Percentiles rank a stretch among this genome's conserved stretches.
Evolutionary conservation across 139 green algal genomes (phyloP).

Genomic region (Tetraselmis chui): DNA sequence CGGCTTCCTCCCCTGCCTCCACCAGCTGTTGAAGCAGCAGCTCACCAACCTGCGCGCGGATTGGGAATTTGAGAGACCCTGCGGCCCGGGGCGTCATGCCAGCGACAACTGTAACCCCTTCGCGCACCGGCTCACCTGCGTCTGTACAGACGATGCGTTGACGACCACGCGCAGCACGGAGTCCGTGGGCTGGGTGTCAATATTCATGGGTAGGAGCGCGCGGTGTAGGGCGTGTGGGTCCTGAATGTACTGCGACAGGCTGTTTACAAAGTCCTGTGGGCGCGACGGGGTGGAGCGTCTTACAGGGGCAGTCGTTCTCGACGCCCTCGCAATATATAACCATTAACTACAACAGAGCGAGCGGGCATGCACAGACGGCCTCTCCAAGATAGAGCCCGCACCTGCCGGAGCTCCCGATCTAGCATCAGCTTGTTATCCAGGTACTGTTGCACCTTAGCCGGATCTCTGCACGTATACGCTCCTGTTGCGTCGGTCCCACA

Average conservation of each 20-base stretch:
- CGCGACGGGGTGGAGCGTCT: no score
- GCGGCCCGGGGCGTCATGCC: no score
- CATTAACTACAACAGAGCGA: no score
- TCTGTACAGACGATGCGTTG: conserved; percentile 24
- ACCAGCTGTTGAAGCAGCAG: conserved; percentile 20
- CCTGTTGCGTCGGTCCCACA: no score
- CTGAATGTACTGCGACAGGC: conserved; percentile 12
- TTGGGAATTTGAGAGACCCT: no score
- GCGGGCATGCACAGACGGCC: no score
- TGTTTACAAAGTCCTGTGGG: conserved; percentile 8
- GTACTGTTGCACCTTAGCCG: conserved; percentile 13
- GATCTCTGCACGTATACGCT: conserved; percentile 3
- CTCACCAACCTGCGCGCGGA: background rate
- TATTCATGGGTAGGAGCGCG: conserved; percentile 25
- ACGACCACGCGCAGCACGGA: conserved; percentile 33
- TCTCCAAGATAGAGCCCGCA: no score
- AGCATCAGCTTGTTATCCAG: conserved; percentile 27
- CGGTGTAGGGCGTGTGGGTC: conserved; percentile 9
- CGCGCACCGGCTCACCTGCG: background rate
- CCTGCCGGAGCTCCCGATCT: conserved; percentile 14
- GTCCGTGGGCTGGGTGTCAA: conserved; percentile 17
- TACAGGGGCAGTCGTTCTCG: no score
- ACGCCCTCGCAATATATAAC: no score
- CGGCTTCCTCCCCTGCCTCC: background rate
- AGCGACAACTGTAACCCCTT: no score